These are phyloP conservation scores for Phytophthora meadii DNA, from an alignment of 352 stramenopile species.

Conservation along the genomic window DNA sequence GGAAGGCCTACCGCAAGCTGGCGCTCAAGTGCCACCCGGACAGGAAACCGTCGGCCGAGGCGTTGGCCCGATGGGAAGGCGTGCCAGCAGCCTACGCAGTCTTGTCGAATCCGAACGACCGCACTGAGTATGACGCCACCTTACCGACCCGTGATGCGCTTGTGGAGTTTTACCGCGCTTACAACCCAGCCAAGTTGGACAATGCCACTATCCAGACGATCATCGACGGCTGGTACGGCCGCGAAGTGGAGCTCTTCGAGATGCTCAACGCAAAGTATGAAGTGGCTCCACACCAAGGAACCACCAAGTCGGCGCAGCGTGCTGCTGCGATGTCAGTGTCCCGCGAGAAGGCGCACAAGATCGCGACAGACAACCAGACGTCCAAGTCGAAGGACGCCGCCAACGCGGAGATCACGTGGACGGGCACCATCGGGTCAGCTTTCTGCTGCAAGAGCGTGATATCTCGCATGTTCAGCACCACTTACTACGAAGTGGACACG, in stretches of 20 bases:
- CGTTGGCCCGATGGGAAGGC: constrained; percentile 77
- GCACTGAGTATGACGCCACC: constrained; percentile 80
- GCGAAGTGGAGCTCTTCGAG: constrained; percentile 86
- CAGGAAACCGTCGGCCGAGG: constrained; percentile 88
- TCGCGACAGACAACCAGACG: constrained; percentile 67
- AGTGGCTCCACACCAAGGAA: constrained; percentile 77
- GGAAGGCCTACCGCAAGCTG: constrained; percentile 89
- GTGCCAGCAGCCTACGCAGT: constrained; percentile 78
- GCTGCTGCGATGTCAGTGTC: constrained; percentile 48
- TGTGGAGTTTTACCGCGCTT: constrained; percentile 83
- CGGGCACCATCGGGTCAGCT: constrained; percentile 58
- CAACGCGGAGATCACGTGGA: constrained; percentile 63
- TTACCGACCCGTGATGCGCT: constrained; percentile 78
- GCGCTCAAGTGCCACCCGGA: constrained; percentile 90
- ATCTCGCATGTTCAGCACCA: constrained; percentile 61
- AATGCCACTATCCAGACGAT: constrained; percentile 88
- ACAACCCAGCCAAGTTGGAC: constrained; percentile 87
- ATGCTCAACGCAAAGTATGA: constrained; percentile 91
- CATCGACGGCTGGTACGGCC: constrained; percentile 86
- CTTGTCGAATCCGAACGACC: constrained; percentile 82
- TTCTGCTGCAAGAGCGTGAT: constrained; percentile 78
- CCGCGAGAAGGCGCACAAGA: constrained; percentile 59
- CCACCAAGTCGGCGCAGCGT: constrained; percentile 58
- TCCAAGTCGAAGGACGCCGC: constrained; percentile 63
- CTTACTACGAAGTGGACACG: constrained; percentile 86